Base-by-base conservation (phyloP, 1,284 basidiomycete species). In the Ustilago tritici region DNA sequence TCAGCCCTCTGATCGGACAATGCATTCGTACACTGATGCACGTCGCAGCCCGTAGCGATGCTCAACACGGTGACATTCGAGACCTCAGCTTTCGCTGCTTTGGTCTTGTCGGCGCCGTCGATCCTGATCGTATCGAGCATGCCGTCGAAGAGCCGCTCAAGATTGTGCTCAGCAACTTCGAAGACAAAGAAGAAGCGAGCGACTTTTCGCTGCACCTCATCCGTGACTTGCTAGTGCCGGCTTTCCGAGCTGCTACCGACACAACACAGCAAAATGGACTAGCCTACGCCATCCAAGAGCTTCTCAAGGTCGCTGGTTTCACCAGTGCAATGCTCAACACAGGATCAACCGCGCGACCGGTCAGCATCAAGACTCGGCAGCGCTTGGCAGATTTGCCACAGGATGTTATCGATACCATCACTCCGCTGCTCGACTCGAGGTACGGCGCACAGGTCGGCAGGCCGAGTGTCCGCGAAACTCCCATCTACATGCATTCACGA, bases 181-280 rank as follows among this genome's bases (percentile, higher is more conserved):
- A 88, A 4, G 92, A 96, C 71, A 90, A 92, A 59, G 89, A 90
- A 17, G 96, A 98, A 86, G 90, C 93, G 0, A 88, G 92, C 56
- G 83, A 89, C 6, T 99, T 99, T 83, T 94, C 92, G 0, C 87
- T 95, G 28, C 93, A 95, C 84, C 90, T 98, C 56, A 92, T 99
- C 66, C 89, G 89, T 55, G 91, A 96, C 75, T 89, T 97, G 1
- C 90, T 99, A 2, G 94, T 98, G 12, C 92, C 92, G n/a, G 93
- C 94, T 0, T 98, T 95, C 87, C 91, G 94, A 4, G 93, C 95
- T 0, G 95, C 96, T 0, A 95, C 93, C 81, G 96, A 99, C 83
- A 93, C 95, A 75, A 92, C 91, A 76, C 95, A 98, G 83, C 97
- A 99, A 86, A 92, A 90, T 43, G 91, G 93, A 72, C 90, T 99